phyloP scores from a whole-genome alignment of 257 asterid species.

The Solanum acaule region DNA sequence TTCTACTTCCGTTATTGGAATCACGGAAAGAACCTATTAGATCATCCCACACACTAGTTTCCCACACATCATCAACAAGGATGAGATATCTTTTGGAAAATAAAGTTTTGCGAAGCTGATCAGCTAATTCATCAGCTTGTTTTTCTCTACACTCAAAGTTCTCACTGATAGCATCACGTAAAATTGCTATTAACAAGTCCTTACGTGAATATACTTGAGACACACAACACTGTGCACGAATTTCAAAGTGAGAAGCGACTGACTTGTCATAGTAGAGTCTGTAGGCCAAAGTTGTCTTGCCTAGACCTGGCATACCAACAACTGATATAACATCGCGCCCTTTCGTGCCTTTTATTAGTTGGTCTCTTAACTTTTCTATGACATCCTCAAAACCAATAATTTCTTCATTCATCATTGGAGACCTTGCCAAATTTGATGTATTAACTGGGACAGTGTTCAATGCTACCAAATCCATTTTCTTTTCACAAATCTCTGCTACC shows the following conservation, averaged over 20 bases:
- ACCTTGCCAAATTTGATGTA: not conserved
- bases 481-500: not conserved
- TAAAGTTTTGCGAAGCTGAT: not conserved
- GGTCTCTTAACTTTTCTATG: not conserved
- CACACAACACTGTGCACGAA: not conserved
- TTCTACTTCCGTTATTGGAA: constrained; percentile 1
- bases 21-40: not conserved
- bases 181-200: not conserved
- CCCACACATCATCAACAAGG: constrained; percentile 11
- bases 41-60: not conserved
- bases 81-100: not conserved
- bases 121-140: not conserved
- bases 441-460: not conserved
- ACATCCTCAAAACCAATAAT: not conserved
- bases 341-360: not conserved
- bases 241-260: not conserved
- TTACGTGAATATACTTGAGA: not conserved
- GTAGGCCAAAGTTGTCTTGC: constrained; percentile 3
- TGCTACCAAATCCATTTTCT: not conserved
- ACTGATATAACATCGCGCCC: not conserved
- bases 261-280: not conserved
- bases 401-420: not conserved
- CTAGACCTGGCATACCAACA: constrained; percentile 3
- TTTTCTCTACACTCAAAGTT: not conserved
- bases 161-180: not conserved